Conservation (phyloP, 2,329 filamentous ascomycete species). For the Fusarium staphyleae region DNA sequence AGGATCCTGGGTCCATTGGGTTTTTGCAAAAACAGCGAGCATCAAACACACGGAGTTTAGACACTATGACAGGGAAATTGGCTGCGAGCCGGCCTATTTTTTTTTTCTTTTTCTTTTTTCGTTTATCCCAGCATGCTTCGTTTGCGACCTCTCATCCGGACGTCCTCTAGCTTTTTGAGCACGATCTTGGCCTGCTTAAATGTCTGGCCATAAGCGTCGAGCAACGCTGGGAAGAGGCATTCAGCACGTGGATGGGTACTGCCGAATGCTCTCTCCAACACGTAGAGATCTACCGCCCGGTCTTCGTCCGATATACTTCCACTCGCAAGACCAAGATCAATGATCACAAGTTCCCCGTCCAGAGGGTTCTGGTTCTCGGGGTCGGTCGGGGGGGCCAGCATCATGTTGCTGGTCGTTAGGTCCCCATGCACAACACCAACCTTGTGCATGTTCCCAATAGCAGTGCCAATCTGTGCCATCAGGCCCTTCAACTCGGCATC, state of each 20-base stretch:
- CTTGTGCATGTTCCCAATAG: conserved; percentile 79
- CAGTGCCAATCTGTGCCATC: conserved; percentile 73
- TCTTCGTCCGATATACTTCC: conserved; percentile 88
- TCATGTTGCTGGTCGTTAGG: conserved; percentile 96
- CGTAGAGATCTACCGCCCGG: conserved; percentile 93
- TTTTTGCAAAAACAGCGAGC: conserved; percentile 45
- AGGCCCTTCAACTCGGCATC: conserved; percentile 64
- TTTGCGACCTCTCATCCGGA: conserved; percentile 92
- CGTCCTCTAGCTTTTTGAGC: conserved; percentile 85
- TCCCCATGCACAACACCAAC: conserved; percentile 93
- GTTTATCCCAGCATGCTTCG: conserved; percentile 89
- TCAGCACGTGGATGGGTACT: conserved; percentile 93
- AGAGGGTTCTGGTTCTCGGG: conserved; percentile 44
- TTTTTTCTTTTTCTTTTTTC: background rate
- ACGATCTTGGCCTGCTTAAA: conserved; percentile 79
- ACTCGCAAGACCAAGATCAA: conserved; percentile 91
- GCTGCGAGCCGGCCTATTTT: conserved; percentile 29
- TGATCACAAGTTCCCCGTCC: conserved; percentile 82
- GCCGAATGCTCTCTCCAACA: conserved; percentile 91
- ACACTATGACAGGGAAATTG: conserved; percentile 38
- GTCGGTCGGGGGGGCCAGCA: conserved; percentile 63
- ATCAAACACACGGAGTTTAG: conserved; percentile 44
- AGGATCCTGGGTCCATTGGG: conserved; percentile 32
- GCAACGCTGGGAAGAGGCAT: conserved; percentile 73
- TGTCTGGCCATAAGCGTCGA: conserved; percentile 75